Percentiles rank a stretch among this genome's conserved stretches.
Evolutionary conservation across 371 early-diverging fungal genomes (phyloP).

Genomic region (Phascolomyces articulosus): DNA sequence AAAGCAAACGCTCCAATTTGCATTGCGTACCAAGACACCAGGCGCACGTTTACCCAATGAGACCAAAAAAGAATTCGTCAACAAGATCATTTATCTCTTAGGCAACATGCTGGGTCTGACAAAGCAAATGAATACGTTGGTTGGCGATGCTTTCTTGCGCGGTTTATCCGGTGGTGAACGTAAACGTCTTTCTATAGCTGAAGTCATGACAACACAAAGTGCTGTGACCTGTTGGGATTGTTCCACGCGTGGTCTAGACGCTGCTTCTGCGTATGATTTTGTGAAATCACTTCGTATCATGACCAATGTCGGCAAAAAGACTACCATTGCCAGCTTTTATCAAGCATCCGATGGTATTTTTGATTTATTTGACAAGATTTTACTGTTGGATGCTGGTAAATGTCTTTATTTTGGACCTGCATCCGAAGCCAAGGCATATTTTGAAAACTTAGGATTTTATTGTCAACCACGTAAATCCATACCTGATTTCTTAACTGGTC

Average conservation of each 20-base stretch:
- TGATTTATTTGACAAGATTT: constrained; percentile 73
- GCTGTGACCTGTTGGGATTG: constrained; percentile 83
- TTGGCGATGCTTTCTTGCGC: constrained; percentile 81
- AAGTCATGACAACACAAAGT: constrained; percentile 79
- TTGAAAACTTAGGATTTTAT: constrained; percentile 64
- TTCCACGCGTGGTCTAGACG: constrained; percentile 87
- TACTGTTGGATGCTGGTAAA: constrained; percentile 72
- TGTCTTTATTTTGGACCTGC: constrained; percentile 75
- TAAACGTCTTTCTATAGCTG: constrained; percentile 86
- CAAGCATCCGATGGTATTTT: constrained; percentile 78
- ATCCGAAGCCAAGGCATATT: constrained; percentile 61
- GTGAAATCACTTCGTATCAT: constrained; percentile 66
- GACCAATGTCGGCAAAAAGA: constrained; percentile 60
- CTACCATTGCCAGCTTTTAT: constrained; percentile 64
- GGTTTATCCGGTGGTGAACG: constrained; percentile 88
- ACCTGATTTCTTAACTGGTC: too few relatives aligned
- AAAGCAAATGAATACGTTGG: constrained; percentile 72
- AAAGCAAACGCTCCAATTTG: constrained; percentile 52
- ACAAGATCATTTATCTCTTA: constrained; percentile 40
- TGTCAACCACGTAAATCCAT: constrained; percentile 74
- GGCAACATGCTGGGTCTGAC: constrained; percentile 68
- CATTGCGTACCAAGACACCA: constrained; percentile 50
- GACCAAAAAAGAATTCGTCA: constrained; percentile 20
- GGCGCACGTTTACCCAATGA: constrained; percentile 25
- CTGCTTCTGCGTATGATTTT: constrained; percentile 85